These are phyloP conservation scores for Chenopodium berlandieri DNA, from an alignment of 148 eudicot genomes.

Conservation along the genomic window DNA sequence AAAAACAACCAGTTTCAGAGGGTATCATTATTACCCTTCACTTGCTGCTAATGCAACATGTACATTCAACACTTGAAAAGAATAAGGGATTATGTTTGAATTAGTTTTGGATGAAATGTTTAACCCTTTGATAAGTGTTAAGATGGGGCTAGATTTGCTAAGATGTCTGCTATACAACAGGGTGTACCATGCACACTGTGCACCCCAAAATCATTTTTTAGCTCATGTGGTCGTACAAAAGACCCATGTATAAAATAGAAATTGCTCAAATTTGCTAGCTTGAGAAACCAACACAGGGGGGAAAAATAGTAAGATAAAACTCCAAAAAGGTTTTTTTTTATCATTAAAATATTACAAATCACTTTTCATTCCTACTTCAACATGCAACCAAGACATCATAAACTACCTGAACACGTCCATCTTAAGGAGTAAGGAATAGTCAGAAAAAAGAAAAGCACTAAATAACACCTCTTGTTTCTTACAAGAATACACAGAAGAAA, in stretches of 20 bases:
- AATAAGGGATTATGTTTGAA: not conserved
- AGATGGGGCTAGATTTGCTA: not conserved
- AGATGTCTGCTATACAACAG: not conserved
- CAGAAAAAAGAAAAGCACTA: not conserved
- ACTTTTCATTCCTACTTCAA: not conserved
- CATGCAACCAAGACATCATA: constrained; percentile 14
- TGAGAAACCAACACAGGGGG: not conserved
- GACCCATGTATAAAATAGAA: too few species aligned
- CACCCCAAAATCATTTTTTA: not conserved
- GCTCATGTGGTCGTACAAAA: not conserved
- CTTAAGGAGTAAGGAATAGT: not conserved
- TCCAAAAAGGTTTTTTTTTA: not conserved
- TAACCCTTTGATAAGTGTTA: not conserved
- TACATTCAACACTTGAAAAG: not conserved
- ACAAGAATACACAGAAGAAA: not conserved
- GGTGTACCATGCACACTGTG: not conserved
- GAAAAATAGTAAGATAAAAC: not conserved
- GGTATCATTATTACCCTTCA: not conserved
- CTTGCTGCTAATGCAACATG: not conserved
- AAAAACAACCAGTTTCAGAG: not conserved
- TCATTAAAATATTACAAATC: not conserved
- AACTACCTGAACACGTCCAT: not conserved
- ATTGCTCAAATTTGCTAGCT: not conserved
- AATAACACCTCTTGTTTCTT: not conserved
- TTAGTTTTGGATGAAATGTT: not conserved